Conservation (phyloP, 208 protist species). For the Wallacemonas collosoma region DNA sequence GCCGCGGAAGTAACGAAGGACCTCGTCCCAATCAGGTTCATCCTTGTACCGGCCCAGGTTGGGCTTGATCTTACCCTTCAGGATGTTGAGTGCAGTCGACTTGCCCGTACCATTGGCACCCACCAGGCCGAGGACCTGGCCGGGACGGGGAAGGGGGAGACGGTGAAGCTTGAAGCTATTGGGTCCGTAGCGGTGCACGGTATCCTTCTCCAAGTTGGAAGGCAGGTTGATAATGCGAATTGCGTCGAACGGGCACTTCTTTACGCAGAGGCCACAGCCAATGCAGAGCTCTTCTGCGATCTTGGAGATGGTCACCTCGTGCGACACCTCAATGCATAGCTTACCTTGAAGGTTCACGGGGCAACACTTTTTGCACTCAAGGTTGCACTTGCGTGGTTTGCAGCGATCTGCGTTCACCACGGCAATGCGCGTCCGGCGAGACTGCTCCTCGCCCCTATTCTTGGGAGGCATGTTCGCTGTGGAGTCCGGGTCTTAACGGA, state of each 20-base stretch:
- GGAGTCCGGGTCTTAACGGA: not conserved
- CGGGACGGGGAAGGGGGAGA: constrained; percentile 98
- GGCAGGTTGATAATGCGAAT: constrained; percentile 99
- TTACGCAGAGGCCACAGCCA: constrained; percentile 99
- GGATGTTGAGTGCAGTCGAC: constrained; percentile 99
- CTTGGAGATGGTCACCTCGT: constrained; percentile 92
- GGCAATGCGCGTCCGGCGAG: constrained; percentile 98
- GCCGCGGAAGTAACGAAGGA: constrained; percentile 99
- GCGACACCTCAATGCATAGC: constrained; percentile 99
- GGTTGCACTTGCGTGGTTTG: constrained; percentile 99
- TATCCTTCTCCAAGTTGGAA: constrained; percentile 97
- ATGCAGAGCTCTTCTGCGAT: constrained; percentile 99
- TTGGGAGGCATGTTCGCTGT: constrained; percentile 62
- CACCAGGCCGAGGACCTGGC: constrained; percentile 99
- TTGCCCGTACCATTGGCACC: constrained; percentile 99
- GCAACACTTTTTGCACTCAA: constrained; percentile 99
- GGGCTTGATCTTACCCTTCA: constrained; percentile 98
- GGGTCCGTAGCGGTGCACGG: constrained; percentile 98
- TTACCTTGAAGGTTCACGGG: constrained; percentile 98
- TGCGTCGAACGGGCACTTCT: constrained; percentile 99
- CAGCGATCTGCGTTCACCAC: constrained; percentile 99
- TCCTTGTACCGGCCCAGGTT: constrained; percentile 98
- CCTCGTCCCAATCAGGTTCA: constrained; percentile 98
- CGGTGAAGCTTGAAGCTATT: constrained; percentile 99
- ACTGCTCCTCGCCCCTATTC: constrained; percentile 82